Conservation (phyloP, 2,329 filamentous ascomycete species). For the Venturia aucupariae region DNA sequence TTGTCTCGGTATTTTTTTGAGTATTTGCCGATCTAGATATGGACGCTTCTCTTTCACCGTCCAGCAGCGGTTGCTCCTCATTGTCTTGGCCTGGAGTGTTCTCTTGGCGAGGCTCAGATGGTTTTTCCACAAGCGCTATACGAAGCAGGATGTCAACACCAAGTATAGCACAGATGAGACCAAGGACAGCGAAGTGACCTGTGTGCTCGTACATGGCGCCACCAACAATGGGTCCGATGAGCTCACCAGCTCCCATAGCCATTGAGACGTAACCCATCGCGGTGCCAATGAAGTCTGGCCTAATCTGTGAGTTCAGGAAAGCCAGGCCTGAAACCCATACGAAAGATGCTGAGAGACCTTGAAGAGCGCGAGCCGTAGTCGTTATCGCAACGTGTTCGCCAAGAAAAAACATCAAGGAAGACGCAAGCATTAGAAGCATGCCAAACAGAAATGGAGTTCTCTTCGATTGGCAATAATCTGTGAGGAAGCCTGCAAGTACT, state of each 20-base stretch:
- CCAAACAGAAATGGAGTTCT: conserved; percentile 7
- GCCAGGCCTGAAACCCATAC: conserved; percentile 7
- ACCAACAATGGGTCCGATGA: conserved; percentile 4
- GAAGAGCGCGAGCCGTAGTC: not conserved
- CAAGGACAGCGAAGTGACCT: conserved; percentile 3
- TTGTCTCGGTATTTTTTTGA: not conserved
- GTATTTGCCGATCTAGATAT: not conserved
- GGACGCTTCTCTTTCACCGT: not conserved
- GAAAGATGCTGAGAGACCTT: conserved; percentile 6
- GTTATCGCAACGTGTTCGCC: not conserved
- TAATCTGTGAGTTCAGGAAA: not conserved
- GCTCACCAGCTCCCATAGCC: not conserved
- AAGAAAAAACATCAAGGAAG: conserved; percentile 7
- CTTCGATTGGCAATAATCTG: conserved; percentile 2
- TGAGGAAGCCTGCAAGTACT: conserved; percentile 2
- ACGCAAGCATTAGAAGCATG: conserved; percentile 3
- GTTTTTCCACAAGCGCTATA: not conserved
- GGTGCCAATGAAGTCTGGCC: not conserved
- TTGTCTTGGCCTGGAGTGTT: not conserved
- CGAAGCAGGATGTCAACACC: conserved; percentile 6
- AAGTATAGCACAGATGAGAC: not conserved
- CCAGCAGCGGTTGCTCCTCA: not conserved
- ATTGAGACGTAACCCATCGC: not conserved
- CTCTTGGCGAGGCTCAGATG: not conserved
- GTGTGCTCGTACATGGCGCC: conserved; percentile 8